Conservation (phyloP, 495 filamentous ascomycete species). For the Podospora fimiseda region DNA sequence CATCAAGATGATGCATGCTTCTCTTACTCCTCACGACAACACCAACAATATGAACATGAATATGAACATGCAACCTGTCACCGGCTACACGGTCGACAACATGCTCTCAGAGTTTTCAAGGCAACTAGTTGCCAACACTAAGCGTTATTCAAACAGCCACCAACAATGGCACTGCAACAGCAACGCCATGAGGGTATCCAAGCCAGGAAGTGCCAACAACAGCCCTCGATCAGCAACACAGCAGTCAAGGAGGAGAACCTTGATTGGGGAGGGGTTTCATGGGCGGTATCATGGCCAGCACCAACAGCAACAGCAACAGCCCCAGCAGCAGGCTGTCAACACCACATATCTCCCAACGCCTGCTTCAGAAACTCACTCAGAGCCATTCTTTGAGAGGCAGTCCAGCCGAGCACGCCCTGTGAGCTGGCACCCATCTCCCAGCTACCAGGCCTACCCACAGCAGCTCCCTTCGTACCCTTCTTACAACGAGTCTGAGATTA, state of each 20-base stretch:
- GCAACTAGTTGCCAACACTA: slow-evolving; percentile 32
- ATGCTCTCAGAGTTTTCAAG: slow-evolving; percentile 34
- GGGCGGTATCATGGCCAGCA: slow-evolving; percentile 30
- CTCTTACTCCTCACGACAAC: slow-evolving; percentile 21
- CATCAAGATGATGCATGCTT: slow-evolving; percentile 28
- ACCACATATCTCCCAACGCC: slow-evolving; percentile 28
- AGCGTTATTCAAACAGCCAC: slow-evolving; percentile 35
- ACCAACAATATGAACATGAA: slow-evolving; percentile 18
- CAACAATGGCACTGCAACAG: slow-evolving; percentile 36
- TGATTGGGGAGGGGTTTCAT: slow-evolving; percentile 44
- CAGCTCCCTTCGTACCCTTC: slow-evolving; percentile 23
- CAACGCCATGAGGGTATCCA: slow-evolving; percentile 51
- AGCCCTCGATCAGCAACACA: slow-evolving; percentile 53
- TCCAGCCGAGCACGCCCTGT: slow-evolving; percentile 46
- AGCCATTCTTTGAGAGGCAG: slow-evolving; percentile 26
- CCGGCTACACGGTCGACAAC: slow-evolving; percentile 25
- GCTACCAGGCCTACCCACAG: slow-evolving; percentile 23
- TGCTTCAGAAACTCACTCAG: slow-evolving; percentile 22
- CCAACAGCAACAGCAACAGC: background rate
- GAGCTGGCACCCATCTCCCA: slow-evolving; percentile 63
- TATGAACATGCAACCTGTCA: background rate
- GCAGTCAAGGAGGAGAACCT: slow-evolving; percentile 48
- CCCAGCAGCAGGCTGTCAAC: slow-evolving; percentile 19
- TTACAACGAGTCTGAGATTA: slow-evolving; percentile 32
- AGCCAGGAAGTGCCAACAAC: slow-evolving; percentile 63